A percentile compares a stretch with the other conserved stretches of the same genome.
Evolutionary conservation across 805 yeast species (phyloP).

Genomic region (Myxozyma mucilagina): DNA sequence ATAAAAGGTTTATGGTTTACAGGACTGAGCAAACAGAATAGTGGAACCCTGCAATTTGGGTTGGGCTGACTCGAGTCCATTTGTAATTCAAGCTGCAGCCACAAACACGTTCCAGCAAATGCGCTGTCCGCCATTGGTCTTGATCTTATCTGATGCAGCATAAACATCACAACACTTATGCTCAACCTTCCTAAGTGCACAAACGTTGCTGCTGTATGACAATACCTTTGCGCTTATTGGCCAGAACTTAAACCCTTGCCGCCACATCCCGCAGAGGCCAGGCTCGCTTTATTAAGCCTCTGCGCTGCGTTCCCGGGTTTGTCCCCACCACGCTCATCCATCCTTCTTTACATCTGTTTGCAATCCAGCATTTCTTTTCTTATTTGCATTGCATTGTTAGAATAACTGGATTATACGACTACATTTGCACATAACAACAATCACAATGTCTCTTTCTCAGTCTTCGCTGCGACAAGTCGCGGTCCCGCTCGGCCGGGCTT

Average conservation of each 20-base stretch:
- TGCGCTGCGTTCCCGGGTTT: background rate
- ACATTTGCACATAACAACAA: background rate
- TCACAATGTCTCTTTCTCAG: conserved; percentile 2
- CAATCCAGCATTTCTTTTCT: background rate
- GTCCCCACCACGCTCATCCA: background rate
- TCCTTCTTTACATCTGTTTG: background rate
- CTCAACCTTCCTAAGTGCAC: background rate
- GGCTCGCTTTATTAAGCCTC: conserved; percentile 8
- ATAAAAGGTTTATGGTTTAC: no score
- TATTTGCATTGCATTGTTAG: background rate
- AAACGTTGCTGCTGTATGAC: background rate
- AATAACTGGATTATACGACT: background rate
- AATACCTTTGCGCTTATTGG: conserved; percentile 2
- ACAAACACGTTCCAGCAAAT: background rate
- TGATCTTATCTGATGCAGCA: conserved; percentile 2
- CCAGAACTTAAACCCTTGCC: background rate
- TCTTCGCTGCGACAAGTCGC: background rate
- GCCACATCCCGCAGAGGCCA: background rate
- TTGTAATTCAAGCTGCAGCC: background rate
- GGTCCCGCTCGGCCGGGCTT: conserved; percentile 12
- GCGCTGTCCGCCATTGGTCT: background rate
- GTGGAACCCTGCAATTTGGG: no score
- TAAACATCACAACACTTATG: background rate
- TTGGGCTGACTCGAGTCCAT: background rate
- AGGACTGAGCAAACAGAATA: no score